Evolutionary conservation across 306 rosid genomes (phyloP).

Genomic region (Cucurbita ficifolia): DNA sequence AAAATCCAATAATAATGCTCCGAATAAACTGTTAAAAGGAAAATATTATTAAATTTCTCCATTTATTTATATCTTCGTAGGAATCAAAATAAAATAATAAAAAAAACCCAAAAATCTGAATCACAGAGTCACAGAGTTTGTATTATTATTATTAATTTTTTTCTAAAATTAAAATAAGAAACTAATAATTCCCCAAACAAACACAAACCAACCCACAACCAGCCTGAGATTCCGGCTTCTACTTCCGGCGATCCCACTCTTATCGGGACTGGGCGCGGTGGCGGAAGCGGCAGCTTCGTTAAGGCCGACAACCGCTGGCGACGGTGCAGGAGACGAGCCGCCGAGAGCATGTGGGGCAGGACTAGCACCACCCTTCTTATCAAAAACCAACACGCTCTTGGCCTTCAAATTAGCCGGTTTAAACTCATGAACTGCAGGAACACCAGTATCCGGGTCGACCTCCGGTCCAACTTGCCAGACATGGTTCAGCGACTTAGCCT

Average conservation of each 20-base stretch:
- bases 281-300: neutral
- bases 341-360: neutral
- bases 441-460: neutral
- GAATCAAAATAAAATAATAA: neutral
- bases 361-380: neutral
- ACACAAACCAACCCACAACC: neutral
- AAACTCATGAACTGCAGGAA: neutral
- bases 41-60: too few species aligned
- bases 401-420: neutral
- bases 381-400: neutral
- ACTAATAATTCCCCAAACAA: neutral
- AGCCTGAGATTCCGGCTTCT: neutral
- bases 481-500: slow-evolving; percentile 17
- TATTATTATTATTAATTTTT: neutral
- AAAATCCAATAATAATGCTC: too few species aligned
- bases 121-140: neutral
- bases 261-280: neutral
- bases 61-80: neutral
- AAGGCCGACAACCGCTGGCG: neutral
- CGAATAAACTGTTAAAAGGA: too few species aligned
- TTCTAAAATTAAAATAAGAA: neutral
- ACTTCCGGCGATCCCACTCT: neutral
- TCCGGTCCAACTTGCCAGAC: slow-evolving; percentile 58
- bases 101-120: neutral
- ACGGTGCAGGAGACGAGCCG: neutral